Base-by-base conservation (phyloP, 2,329 filamentous ascomycete genomes). In the Aureobasidium sp. region DNA sequence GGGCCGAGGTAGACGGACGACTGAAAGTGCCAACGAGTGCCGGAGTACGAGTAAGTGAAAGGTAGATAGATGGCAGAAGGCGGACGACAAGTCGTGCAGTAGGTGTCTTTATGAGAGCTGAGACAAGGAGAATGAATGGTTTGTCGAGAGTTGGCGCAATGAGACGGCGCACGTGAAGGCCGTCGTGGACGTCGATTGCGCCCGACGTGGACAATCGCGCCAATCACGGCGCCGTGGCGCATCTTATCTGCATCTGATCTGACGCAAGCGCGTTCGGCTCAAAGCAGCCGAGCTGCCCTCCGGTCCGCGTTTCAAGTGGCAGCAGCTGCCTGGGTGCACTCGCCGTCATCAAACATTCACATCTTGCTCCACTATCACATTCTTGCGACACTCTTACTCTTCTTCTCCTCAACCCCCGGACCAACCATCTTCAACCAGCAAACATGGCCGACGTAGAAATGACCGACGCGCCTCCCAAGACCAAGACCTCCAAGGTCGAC, bases 371-470 rank as follows among this genome's bases (percentile, higher is more conserved):
- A 41, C 52, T 41, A n/a, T 56, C 25, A 27, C n/a, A 22, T 45
- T 17, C 42, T 58, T 47, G 34, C 41, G 42, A n/a, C 48, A 17
- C n/a, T n/a, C 25, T 14, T 15, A 20, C 20, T 1, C 42, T 41
- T 51, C 27, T 53, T 67, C 68, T 67, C 65, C 68, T 68, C 61
- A 66, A 65, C 42, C 60, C 7, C 29, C n/a, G 17, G 52, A 65
- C 65, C 66, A 61, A 2, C 22, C 20, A 22, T 42, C 12, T 34
- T 11, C 31, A 34, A 34, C 9, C 62, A 65, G 39, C 57, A 69
- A 75, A 48, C 66, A 97, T 97, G 94, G 90, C 92, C 63, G 94
- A 99, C 77, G 87, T 97, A 56, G 91, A 97, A 72, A 97, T 97
- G 94, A 89, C 90, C 61, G 94, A 97, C 76, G 91, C 89, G 51